Base-by-base conservation (phyloP, 164 flowering plant species). In the Tetrastigma voinierianum region DNA sequence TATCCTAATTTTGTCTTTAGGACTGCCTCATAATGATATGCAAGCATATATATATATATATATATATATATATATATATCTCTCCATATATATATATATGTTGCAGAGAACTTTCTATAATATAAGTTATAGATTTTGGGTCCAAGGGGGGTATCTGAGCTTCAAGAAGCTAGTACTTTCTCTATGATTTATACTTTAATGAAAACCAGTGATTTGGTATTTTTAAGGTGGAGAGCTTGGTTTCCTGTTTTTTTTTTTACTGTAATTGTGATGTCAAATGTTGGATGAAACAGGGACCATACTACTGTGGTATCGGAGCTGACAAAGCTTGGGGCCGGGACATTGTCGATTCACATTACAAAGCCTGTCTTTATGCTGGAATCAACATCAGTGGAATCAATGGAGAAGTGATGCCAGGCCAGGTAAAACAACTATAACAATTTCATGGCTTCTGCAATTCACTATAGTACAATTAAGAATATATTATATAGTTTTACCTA, bases 331-430 rank as follows among this genome's bases (percentile, higher is more conserved):
- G 63, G 44, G 72, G 72, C 4, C 57, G 72, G 3, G 72, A 70
- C 25, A 19, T 70, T 32, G 72, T 63, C 2, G 72, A 70, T 63
- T 46, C 72, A 20, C 72, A 70, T n/a, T 70, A 70, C 67, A 70
- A 70, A 61, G 72, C 72, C 19, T 70, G 72, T 20, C 46, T 70
- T 14, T 70, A 70, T 25, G 72, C 72, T 55, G 72, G 72, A 17
- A 70, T 70, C 61, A 70, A 70, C 67, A 70, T 70, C 25, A 62
- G 67, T 47, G 72, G 72, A 11, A 63, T 70, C 11, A 70, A 70
- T 56, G 72, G 72, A 6, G 72, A 70, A 57, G 72, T 70, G 43
- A 70, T 70, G 72, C 72, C 72, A 5, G 72, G 72, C 4, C 72
- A 70, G 63, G 63, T 60, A n/a, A n/a, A n/a, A n/a, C n/a, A n/a